Evolutionary conservation across 345 rosid species (phyloP).

Genomic region (Dimocarpus longan): DNA sequence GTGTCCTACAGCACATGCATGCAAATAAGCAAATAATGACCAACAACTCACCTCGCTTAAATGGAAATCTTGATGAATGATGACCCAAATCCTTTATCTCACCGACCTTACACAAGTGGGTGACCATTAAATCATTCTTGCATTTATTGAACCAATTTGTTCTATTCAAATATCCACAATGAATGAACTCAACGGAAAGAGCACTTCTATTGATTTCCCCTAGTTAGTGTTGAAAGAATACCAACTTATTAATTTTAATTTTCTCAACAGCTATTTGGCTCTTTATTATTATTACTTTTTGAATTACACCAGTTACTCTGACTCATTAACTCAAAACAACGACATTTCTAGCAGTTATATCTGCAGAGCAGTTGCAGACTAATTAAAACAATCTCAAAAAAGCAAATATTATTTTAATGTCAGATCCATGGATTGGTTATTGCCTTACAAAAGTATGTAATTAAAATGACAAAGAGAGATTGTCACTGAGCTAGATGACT

Average conservation of each 20-base stretch:
- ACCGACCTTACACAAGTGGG: neutral
- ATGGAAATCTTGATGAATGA: constrained; percentile 10
- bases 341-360: neutral
- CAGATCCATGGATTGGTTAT: neutral
- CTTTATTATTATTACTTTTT: too few species aligned
- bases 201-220: neutral
- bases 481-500: neutral
- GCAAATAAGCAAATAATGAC: neutral
- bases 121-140: neutral
- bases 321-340: neutral
- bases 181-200: neutral
- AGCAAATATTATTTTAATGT: neutral
- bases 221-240: neutral
- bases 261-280: neutral
- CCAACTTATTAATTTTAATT: neutral
- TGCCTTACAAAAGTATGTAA: too few species aligned
- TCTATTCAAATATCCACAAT: neutral
- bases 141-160: constrained; percentile 11
- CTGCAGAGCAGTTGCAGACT: neutral
- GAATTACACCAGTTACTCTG: neutral
- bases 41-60: neutral
- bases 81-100: neutral
- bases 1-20: constrained; percentile 12
- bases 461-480: too few species aligned
- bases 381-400: too few species aligned